Conservation (phyloP, 305 asterid genomes). For the Rubia occidens region DNA sequence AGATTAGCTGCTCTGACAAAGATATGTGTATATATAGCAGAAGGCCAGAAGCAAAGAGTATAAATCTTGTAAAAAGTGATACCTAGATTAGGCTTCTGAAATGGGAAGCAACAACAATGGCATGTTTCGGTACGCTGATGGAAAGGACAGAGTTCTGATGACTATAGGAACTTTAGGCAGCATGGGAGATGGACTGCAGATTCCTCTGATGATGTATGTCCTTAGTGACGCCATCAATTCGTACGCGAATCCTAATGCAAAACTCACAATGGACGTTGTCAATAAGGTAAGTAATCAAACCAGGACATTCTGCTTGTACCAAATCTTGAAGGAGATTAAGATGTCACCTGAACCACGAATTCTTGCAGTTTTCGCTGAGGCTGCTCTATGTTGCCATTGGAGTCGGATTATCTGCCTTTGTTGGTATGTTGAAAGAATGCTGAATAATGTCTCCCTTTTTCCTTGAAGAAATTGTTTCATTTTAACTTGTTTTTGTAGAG, state of each 20-base stretch:
- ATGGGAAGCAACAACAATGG: conserved; percentile 48
- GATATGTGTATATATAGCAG: background rate
- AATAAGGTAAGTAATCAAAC: conserved; percentile 39
- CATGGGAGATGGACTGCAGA: conserved; percentile 80
- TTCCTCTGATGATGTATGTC: conserved; percentile 73
- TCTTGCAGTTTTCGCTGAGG: conserved; percentile 55
- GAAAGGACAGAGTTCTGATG: conserved; percentile 56
- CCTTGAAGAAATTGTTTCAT: background rate
- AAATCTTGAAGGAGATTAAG: background rate
- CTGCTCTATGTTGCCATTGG: conserved; percentile 69
- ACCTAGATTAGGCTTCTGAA: background rate
- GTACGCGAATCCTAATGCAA: conserved; percentile 32
- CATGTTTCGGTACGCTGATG: conserved; percentile 68
- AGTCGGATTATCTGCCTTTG: conserved; percentile 71
- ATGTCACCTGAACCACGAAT: background rate
- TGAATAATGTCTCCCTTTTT: background rate
- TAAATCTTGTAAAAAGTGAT: conserved; percentile 1
- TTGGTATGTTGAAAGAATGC: conserved; percentile 36
- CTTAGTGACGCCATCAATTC: conserved; percentile 65
- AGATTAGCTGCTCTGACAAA: background rate
- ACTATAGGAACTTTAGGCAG: conserved; percentile 63
- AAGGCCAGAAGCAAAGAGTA: background rate
- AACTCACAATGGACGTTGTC: conserved; percentile 32
- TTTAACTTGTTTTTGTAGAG: conserved; percentile 30
- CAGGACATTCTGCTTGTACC: background rate